Conservation (phyloP, 176 grass and related monocot genomes). For the Zea mays region DNA sequence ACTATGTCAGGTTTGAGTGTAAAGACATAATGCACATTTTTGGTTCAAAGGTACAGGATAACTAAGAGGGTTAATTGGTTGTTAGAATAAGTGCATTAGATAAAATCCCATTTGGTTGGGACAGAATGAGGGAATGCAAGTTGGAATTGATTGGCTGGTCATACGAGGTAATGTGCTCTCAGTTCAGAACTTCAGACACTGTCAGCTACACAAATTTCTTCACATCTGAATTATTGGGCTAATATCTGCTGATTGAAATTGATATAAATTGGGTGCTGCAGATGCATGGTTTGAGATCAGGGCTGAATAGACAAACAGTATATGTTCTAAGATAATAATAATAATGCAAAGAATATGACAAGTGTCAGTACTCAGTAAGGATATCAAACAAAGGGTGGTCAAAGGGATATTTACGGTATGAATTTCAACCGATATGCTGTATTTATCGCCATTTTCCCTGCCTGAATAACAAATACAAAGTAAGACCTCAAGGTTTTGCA, state of each 20-base stretch:
- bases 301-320: not conserved
- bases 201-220: not conserved
- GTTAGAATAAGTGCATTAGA: not conserved
- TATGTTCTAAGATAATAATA: not conserved
- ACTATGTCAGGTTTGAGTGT: not conserved
- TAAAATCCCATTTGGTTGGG: not conserved
- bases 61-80: not conserved
- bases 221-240: not conserved
- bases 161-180: too few species aligned
- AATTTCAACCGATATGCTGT: constrained; percentile 8
- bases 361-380: not conserved
- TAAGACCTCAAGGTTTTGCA: not conserved
- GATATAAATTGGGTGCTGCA: not conserved
- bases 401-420: not conserved
- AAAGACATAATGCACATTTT: not conserved
- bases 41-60: not conserved
- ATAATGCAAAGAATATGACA: constrained; percentile 4
- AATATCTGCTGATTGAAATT: constrained; percentile 6
- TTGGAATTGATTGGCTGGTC: too few species aligned
- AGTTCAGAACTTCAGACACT: not conserved
- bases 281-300: not conserved
- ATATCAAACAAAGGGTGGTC: not conserved
- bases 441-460: not conserved
- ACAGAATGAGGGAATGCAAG: not conserved
- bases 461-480: not conserved